Conservation (phyloP, 2,329 filamentous ascomycete genomes). For the Teratosphaeria zuluensis region DNA sequence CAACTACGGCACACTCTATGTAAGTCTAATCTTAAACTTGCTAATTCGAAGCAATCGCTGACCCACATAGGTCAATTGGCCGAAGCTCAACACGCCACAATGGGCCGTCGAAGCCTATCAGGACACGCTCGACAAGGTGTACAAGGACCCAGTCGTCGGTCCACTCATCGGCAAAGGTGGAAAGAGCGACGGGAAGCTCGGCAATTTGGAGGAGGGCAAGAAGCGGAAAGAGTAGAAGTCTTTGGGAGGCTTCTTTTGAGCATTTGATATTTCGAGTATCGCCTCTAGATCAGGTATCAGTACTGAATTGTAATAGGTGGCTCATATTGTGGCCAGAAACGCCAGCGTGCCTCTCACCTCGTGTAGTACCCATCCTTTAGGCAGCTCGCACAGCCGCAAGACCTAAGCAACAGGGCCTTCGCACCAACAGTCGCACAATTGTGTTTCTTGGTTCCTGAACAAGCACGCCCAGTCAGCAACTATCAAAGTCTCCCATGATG, state of each 20-base stretch:
- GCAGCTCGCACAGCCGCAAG: no score
- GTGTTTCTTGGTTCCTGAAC: not conserved
- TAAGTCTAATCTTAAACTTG: slow-evolving; percentile 44
- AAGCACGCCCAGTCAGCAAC: not conserved
- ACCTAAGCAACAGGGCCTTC: no score
- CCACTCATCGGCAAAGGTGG: slow-evolving; percentile 53
- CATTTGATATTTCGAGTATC: not conserved
- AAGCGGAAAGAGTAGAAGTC: slow-evolving; percentile 74
- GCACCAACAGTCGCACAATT: not conserved
- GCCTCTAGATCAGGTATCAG: not conserved
- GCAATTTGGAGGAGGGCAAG: slow-evolving; percentile 91
- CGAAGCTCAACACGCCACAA: slow-evolving; percentile 81
- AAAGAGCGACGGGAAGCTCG: slow-evolving; percentile 69
- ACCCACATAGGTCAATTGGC: slow-evolving; percentile 78
- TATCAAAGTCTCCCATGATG: not conserved
- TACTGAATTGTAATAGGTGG: not conserved
- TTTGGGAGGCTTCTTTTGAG: no score
- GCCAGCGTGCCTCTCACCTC: not conserved
- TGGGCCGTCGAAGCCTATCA: slow-evolving; percentile 82
- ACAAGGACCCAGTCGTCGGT: slow-evolving; percentile 74
- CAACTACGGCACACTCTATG: slow-evolving; percentile 83
- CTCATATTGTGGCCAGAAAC: not conserved
- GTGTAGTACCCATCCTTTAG: not conserved
- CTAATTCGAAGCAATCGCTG: slow-evolving; percentile 4
- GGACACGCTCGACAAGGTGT: slow-evolving; percentile 72